Percentiles rank a stretch among this genome's conserved stretches.
Conservation (phyloP, 352 stramenopile genomes). For the Aphanomyces invadans region DNA sequence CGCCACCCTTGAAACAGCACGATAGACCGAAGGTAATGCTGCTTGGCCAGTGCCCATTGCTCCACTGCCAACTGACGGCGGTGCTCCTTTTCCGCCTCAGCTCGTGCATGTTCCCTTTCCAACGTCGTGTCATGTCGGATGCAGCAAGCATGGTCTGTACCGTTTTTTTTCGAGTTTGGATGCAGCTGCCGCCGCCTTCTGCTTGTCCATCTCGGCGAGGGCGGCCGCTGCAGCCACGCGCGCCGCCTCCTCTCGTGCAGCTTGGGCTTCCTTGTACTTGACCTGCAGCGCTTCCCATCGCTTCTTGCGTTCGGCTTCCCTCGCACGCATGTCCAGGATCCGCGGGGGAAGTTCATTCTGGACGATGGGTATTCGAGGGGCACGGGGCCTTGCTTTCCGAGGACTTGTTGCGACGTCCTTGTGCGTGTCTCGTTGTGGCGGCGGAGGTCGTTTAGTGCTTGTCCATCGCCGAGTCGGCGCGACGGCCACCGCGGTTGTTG, state of each 20-base stretch:
- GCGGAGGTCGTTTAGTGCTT: not conserved
- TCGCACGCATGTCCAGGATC: constrained; percentile 12
- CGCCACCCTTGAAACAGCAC: constrained; percentile 3
- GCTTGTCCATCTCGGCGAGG: not conserved
- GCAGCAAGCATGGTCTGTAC: not conserved
- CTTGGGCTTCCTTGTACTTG: constrained; percentile 17
- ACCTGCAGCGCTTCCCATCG: constrained; percentile 9
- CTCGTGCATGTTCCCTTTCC: not conserved
- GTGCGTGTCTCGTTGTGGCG: not conserved
- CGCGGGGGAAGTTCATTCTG: not conserved
- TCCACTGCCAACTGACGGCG: not conserved
- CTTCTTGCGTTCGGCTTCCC: constrained; percentile 6
- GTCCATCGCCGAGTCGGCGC: not conserved
- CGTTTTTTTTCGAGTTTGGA: not conserved
- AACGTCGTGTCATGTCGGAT: not conserved
- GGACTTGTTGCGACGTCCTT: constrained; percentile 16
- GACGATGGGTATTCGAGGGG: not conserved
- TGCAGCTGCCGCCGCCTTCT: not conserved
- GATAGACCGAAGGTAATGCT: not conserved
- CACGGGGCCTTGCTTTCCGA: not conserved
- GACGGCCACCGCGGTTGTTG: not conserved
- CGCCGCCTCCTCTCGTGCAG: not conserved
- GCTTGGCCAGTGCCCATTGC: constrained; percentile 8
- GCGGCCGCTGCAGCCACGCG: not conserved
- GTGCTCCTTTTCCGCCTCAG: not conserved